Base-by-base conservation (phyloP, 2,329 filamentous ascomycete species). In the Phialophora expanda region DNA sequence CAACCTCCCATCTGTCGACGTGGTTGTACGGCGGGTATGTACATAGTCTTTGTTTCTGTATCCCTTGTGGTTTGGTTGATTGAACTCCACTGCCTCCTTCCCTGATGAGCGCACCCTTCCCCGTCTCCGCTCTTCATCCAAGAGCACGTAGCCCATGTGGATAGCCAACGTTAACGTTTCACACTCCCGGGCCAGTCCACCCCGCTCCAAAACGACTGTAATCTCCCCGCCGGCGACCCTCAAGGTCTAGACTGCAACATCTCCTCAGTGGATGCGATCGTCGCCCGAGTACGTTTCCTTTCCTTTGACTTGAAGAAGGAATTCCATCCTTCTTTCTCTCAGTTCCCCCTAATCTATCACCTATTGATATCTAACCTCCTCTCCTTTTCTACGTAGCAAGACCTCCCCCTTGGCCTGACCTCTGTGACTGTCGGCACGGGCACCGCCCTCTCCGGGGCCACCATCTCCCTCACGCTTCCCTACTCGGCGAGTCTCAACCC, bases 391-490 rank as follows among this genome's bases (percentile, higher is more conserved):
- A 24, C 14, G 20, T 34, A 57, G 28, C 28, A 41, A 51, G 41
- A 46, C n/a, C 17, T 58, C 41, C 41, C 55, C 6, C 41, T 53
- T 2, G 54, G 55, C 44, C 41, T 63, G 22, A 51, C 41, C 14
- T 57, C 61, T 14, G 53, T 57, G 9, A 58, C 54, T 4, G 41
- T 63, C n/a, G 55, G 61, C 61, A 51, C 20, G 22, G 61, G n/a
- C 24, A 51, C 32, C 41, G 54, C 46, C 6, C 14, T 48, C 5
- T 38, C 46, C 48, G 58, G 58, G 34, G 6, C 17, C 30, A 41
- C 17, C 20, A 30, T 54, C 2, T 17, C 58, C 11, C 20, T 61
- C n/a, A 9, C 46, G 6, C 20, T 61, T 17, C 58, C 58, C 1
- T 61, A 54, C 20, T n/a, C 48, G 6, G 46, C 38, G 12, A 38